Evolutionary conservation across 257 asterid genomes (phyloP), one percentile per base, ranked within the genome.

Genomic region (Nicotiana sylvestris): DNA sequence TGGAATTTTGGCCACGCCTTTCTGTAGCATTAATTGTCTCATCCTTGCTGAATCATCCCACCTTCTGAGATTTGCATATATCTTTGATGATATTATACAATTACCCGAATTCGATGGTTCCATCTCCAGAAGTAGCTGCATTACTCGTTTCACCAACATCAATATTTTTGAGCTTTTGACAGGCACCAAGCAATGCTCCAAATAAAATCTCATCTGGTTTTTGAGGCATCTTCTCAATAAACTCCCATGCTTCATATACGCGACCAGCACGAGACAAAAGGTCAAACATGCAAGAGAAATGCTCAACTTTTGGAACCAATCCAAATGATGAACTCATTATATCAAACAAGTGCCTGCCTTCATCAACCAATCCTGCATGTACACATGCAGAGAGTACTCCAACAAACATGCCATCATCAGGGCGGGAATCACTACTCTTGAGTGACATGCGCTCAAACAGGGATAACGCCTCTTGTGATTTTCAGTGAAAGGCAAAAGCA

Each of bases 61-160:
- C 88, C 91, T 90, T 76, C 86, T 88, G 88, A 87, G 78, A 78
- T 89, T 92, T 58, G 96, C 99, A 80, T 89, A 96, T 66, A 93
- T 91, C 82, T 91, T 91, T 17, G 96, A 92, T 11, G 97, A 91
- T 68, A 94, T 91, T 35, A 96, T 76, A 82, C 91, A 96, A 56
- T 92, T 96, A 43, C 96, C 96, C 6, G 98, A 92, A 84, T 96
- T 92, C n/a, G 88, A 88, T 80, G 99, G 98, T 82, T 94, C 97
- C 86, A 96, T 76, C 81, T 91, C 92, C 49, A 94, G 87, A 21
- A 92, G 89, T 87, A 92, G 94, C 81, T 77, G 82, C 84, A 89
- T 90, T 0, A 88, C 99, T 81, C 85, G 91, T 80, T 80, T 92
- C 98, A 56, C 97, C 96, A 76, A 96, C 85, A 67, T 92, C 94